Evolutionary conservation across 73 alveolate genomes (phyloP).

Genomic region (Paramecium pentaurelia): DNA sequence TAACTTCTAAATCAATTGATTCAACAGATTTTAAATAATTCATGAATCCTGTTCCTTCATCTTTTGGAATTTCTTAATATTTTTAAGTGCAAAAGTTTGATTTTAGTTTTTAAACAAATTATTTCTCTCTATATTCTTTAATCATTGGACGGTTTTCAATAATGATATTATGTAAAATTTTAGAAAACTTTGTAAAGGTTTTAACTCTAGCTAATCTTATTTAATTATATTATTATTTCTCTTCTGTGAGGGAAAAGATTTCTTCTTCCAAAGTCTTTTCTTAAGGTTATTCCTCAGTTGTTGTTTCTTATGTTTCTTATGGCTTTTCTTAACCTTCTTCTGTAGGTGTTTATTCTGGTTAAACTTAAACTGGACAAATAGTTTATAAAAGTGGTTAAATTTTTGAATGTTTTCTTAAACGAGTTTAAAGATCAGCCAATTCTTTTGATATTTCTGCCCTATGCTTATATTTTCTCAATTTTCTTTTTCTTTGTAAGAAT

Average conservation of each 20-base stretch:
- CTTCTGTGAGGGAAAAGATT: neutral
- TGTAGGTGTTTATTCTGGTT: neutral
- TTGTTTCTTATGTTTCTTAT: neutral
- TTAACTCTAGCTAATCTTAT: neutral
- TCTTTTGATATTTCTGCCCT: neutral
- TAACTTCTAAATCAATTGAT: slow-evolving; percentile 1
- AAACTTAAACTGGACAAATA: neutral
- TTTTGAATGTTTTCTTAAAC: neutral
- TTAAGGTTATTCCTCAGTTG: neutral
- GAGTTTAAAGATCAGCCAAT: neutral
- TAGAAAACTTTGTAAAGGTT: neutral
- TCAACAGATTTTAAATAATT: neutral
- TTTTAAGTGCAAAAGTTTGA: neutral
- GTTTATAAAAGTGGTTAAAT: neutral
- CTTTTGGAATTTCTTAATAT: neutral
- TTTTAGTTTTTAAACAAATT: neutral
- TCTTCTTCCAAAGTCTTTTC: neutral
- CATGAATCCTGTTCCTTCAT: neutral
- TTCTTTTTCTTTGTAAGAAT: neutral
- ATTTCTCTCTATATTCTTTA: neutral
- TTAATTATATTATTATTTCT: neutral
- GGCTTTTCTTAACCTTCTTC: neutral
- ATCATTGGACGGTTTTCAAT: neutral
- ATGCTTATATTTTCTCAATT: neutral
- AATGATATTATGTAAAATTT: neutral